Evolutionary conservation across 345 rosid genomes (phyloP).

Genomic region (Kernera saxatilis): DNA sequence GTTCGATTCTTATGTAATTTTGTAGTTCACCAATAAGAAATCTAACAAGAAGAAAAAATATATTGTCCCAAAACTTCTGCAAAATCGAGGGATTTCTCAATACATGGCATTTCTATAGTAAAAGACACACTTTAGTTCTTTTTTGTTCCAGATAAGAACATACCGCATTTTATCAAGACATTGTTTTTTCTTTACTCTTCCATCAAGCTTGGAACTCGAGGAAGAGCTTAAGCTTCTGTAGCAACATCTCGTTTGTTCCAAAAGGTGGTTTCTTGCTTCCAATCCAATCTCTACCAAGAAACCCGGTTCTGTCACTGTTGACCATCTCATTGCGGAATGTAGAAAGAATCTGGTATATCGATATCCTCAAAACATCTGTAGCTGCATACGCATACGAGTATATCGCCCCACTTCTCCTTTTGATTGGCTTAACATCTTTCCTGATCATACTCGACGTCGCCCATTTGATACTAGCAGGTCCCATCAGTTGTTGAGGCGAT

Average conservation of each 20-base stretch:
- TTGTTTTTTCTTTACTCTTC: neutral
- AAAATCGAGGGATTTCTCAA: conserved; percentile 16
- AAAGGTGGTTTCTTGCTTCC: conserved; percentile 44
- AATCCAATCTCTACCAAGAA: conserved; percentile 83
- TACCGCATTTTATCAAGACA: neutral
- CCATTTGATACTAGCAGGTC: conserved; percentile 68
- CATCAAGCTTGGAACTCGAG: conserved; percentile 58
- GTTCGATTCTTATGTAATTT: neutral
- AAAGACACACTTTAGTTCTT: neutral
- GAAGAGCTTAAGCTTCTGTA: conserved; percentile 70
- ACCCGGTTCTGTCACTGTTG: conserved; percentile 49
- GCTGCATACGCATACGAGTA: conserved; percentile 65
- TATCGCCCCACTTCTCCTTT: conserved; percentile 43
- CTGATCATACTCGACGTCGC: conserved; percentile 52
- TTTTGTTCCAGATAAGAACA: neutral
- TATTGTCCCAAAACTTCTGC: conserved; percentile 10
- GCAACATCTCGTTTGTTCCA: conserved; percentile 59
- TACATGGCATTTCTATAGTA: conserved; percentile 10
- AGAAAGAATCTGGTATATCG: conserved; percentile 61
- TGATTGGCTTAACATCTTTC: conserved; percentile 46
- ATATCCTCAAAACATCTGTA: conserved; percentile 68
- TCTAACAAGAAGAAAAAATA: neutral
- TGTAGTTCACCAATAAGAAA: neutral
- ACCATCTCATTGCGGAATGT: conserved; percentile 78
- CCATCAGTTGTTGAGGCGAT: conserved; percentile 55